Base-by-base conservation (phyloP, 2,329 filamentous ascomycete species). In the Aphanocladium album region DNA sequence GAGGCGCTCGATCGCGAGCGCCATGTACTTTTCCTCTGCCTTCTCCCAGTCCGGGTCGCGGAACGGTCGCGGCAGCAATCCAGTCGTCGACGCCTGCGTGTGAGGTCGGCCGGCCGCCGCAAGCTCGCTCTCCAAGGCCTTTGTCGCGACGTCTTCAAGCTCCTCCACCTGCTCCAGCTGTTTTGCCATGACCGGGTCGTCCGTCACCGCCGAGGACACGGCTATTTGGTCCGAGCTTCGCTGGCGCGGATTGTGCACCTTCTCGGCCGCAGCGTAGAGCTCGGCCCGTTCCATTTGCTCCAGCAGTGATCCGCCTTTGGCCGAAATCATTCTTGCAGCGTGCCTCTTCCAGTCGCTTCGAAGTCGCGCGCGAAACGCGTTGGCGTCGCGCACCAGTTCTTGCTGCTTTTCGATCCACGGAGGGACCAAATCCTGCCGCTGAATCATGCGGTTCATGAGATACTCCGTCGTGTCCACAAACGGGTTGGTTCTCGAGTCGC, bases 361-460 rank as follows among this genome's bases (percentile, higher is more conserved):
- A 63, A 98, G 70, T n/a, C 91, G 79, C 2, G 79, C 76, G 2
- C 95, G 83, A 70, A 99, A 97, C 1, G 81, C 80, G 14, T 80
- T 82, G 1, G 87, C 83, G 0, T 89, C 83, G 62, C 84, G 86
- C 12, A 86, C 82, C 6, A 98, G 78, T 68, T 97, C 92, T 71
- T 98, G 93, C 73, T 99, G 95, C 76, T 97, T 98, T 75, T 99
- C 95, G 62, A 99, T 98, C 95, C 95, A 99, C 0, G 93, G 93
- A 1, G 95, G 95, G 0, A 96, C 91, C 62, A 98, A 90, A 21
- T 96, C 93, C 74, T 99, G 95, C 62, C 89, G 89, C 76, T 97
- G 90, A 64, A 99, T 97, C 79, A 98, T 97, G 76, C 96, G 95
- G 76, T 99, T 98, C 89, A 98, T 89, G 68, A 98, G 90, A 72